These are phyloP conservation scores for Myxozyma monticola DNA, from an alignment of 805 yeast genomes.

Conservation along the genomic window DNA sequence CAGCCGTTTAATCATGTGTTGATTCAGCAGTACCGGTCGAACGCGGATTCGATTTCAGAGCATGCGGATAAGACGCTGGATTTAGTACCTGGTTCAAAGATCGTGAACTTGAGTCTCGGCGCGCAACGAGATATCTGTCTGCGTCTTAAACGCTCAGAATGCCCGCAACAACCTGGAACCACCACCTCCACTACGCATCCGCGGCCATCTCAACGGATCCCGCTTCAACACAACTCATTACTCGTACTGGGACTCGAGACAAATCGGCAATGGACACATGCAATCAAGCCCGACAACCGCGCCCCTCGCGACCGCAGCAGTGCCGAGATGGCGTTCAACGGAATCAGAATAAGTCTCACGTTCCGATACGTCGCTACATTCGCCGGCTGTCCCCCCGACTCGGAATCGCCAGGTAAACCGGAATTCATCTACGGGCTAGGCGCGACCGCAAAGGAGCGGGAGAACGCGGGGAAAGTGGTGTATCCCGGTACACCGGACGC, in stretches of 20 bases:
- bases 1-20: slow-evolving; percentile 27
- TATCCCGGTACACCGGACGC: slow-evolving; percentile 1
- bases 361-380: slow-evolving; percentile 22
- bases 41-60: slow-evolving; percentile 29
- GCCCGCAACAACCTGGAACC: neutral
- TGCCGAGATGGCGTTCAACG: slow-evolving; percentile 14
- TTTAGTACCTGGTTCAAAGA: slow-evolving; percentile 28
- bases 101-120: slow-evolving; percentile 28
- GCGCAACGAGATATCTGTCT: slow-evolving; percentile 23
- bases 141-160: slow-evolving; percentile 4
- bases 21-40: slow-evolving; percentile 28
- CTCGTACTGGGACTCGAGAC: slow-evolving; percentile 24
- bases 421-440: slow-evolving; percentile 22
- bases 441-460: slow-evolving; percentile 12
- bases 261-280: slow-evolving; percentile 28
- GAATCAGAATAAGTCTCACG: slow-evolving; percentile 22
- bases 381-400: neutral
- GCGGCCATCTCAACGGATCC: slow-evolving; percentile 17
- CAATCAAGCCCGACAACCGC: slow-evolving; percentile 19
- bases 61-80: slow-evolving; percentile 32
- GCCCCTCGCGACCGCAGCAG: neutral
- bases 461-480: slow-evolving; percentile 10
- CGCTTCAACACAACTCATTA: slow-evolving; percentile 20
- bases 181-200: neutral
- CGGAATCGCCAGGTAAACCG: neutral